Conservation (phyloP, 73 alveolate genomes). For the Paramecium bursaria region DNA sequence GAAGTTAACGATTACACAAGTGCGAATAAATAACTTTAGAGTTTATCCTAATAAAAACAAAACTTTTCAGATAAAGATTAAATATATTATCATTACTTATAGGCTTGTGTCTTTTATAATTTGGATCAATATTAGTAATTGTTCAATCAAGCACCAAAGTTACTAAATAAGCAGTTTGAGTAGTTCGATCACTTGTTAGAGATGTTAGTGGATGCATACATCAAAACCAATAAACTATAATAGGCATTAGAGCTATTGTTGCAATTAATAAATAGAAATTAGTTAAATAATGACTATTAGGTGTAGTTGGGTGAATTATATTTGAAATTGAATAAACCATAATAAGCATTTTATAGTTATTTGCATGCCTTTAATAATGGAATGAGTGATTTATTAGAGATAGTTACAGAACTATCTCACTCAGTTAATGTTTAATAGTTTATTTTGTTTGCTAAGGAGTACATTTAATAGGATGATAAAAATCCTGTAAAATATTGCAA, state of each 20-base stretch:
- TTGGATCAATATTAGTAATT: background rate
- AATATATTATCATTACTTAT: too few species aligned
- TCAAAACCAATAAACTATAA: background rate
- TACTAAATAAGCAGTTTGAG: too few species aligned
- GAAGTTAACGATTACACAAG: too few species aligned
- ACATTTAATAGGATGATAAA: too few species aligned
- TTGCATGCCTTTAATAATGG: background rate
- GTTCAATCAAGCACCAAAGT: background rate
- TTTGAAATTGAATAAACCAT: background rate
- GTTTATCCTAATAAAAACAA: too few species aligned
- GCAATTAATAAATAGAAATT: background rate
- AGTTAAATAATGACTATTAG: background rate
- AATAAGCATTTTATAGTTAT: background rate
- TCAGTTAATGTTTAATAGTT: background rate
- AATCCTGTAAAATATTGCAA: too few species aligned
- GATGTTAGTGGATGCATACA: background rate
- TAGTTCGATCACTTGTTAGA: background rate
- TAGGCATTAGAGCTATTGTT: background rate
- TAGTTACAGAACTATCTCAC: background rate
- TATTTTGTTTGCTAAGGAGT: background rate
- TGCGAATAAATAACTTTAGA: too few species aligned
- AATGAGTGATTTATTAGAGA: background rate
- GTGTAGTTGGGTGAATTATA: background rate
- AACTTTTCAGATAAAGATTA: too few species aligned
- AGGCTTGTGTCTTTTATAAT: background rate